phyloP scores from a whole-genome alignment of 2,329 filamentous ascomycete species.

The Aureobasidium sp. region DNA sequence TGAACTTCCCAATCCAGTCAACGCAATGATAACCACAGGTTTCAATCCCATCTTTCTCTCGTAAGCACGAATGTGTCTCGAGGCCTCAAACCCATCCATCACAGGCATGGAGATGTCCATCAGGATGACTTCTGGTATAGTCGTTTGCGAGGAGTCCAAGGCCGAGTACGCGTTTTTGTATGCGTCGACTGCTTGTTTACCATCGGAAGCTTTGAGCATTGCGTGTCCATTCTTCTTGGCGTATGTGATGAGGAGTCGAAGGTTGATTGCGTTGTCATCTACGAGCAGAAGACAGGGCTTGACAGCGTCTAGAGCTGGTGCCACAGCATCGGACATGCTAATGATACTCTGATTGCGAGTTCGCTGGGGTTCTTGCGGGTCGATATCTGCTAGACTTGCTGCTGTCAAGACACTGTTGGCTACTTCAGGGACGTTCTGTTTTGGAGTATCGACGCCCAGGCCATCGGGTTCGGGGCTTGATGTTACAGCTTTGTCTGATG shows the following conservation, averaged over 20 bases:
- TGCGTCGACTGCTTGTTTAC: constrained; percentile 35
- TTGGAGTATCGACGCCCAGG: neutral
- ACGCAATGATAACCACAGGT: constrained; percentile 17
- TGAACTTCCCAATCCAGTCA: constrained; percentile 17
- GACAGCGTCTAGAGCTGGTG: neutral
- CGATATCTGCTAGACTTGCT: neutral
- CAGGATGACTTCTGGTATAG: constrained; percentile 23
- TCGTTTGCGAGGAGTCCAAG: neutral
- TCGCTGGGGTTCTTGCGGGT: constrained; percentile 4
- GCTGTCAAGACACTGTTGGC: neutral
- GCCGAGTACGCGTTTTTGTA: constrained; percentile 19
- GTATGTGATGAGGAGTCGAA: constrained; percentile 25
- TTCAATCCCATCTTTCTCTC: constrained; percentile 20
- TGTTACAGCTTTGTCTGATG: neutral
- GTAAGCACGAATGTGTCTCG: constrained; percentile 23
- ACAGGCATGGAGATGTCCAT: constrained; percentile 29
- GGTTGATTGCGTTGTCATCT: constrained; percentile 22
- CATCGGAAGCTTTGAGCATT: constrained; percentile 34
- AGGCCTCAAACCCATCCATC: constrained; percentile 17
- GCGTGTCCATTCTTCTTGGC: constrained; percentile 25
- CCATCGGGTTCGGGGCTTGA: neutral
- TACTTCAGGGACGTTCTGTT: neutral
- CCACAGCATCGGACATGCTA: neutral
- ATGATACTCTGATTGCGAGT: constrained; percentile 24
- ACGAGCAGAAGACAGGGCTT: constrained; percentile 21